Evolutionary conservation across 2,329 filamentous ascomycete genomes (phyloP).

Genomic region (Coniochaeta hoffmannii): DNA sequence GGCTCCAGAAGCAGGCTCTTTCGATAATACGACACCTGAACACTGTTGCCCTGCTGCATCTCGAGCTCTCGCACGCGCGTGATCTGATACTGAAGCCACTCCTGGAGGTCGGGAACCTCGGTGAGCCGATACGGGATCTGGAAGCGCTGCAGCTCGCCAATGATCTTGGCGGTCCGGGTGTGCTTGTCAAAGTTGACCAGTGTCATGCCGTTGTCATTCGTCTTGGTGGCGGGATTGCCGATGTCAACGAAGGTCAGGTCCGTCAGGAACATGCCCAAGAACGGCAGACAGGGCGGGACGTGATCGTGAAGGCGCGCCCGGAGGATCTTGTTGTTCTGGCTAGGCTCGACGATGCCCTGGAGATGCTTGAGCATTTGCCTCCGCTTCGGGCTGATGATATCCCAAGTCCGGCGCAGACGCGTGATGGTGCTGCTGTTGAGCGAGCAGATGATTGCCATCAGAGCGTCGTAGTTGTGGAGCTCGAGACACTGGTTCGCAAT

Average conservation of each 20-base stretch:
- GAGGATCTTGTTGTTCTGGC: conserved; percentile 84
- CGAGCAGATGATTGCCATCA: conserved; percentile 96
- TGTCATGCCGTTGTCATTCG: conserved; percentile 57
- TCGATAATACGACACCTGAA: conserved; percentile 63
- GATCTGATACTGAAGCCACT: conserved; percentile 84
- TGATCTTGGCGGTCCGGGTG: conserved; percentile 87
- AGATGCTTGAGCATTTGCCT: conserved; percentile 72
- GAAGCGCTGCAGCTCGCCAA: conserved; percentile 91
- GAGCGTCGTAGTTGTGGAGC: conserved; percentile 88
- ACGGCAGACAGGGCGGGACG: conserved; percentile 86
- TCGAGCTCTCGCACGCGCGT: conserved; percentile 58
- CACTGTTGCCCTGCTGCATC: conserved; percentile 38
- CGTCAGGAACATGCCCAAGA: conserved; percentile 92
- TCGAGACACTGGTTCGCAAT: conserved; percentile 80
- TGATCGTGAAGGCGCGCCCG: conserved; percentile 78
- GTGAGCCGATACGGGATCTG: conserved; percentile 84
- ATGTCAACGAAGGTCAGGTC: conserved; percentile 95
- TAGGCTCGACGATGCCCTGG: conserved; percentile 78
- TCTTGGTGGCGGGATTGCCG: conserved; percentile 79
- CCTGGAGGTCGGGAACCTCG: conserved; percentile 81
- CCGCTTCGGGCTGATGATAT: conserved; percentile 74
- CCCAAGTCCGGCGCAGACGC: conserved; percentile 87
- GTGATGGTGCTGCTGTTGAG: conserved; percentile 87
- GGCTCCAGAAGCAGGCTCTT: conserved; percentile 82
- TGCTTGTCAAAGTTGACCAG: conserved; percentile 99